These are phyloP conservation scores for Gamsiella multidivaricata DNA, from an alignment of 192 early-diverging fungal genomes.

Conservation along the genomic window DNA sequence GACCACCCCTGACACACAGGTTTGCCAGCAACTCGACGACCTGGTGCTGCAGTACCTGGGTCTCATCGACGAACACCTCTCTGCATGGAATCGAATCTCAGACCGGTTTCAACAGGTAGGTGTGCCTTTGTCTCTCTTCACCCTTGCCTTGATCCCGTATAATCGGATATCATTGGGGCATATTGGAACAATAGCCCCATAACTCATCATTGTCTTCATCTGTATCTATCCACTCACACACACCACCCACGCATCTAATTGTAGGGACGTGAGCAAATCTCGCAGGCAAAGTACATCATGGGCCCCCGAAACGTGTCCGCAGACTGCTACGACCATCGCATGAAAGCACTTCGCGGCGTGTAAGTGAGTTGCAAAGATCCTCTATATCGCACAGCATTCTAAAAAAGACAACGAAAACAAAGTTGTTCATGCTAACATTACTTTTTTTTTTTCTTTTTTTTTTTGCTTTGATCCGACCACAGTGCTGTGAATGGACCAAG, in stretches of 20 bases:
- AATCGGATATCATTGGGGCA: too few species aligned
- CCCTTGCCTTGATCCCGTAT: not conserved
- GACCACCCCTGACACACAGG: not conserved
- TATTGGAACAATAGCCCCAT: not conserved
- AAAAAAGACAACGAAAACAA: too few species aligned
- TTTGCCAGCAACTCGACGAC: slow-evolving; percentile 38
- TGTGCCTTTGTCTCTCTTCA: not conserved
- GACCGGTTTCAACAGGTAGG: slow-evolving; percentile 40
- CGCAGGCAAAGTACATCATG: slow-evolving; percentile 52
- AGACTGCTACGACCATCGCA: slow-evolving; percentile 49
- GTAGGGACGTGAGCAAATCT: slow-evolving; percentile 46
- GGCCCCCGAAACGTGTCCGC: slow-evolving; percentile 45
- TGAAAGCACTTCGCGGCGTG: slow-evolving; percentile 51
- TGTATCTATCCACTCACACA: too few species aligned
- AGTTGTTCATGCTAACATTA: not conserved
- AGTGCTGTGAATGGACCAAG: slow-evolving; percentile 8
- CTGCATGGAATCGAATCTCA: slow-evolving; percentile 36
- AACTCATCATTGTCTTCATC: not conserved
- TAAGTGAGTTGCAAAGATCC: slow-evolving; percentile 5
- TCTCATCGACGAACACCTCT: slow-evolving; percentile 38
- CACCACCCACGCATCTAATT: too few species aligned
- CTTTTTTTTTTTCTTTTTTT: not conserved
- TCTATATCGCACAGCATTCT: too few species aligned
- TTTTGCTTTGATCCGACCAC: not conserved
- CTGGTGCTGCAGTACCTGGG: slow-evolving; percentile 34